Base-by-base conservation (phyloP, 768 basidiomycete species). In the Pluteus cervinus region DNA sequence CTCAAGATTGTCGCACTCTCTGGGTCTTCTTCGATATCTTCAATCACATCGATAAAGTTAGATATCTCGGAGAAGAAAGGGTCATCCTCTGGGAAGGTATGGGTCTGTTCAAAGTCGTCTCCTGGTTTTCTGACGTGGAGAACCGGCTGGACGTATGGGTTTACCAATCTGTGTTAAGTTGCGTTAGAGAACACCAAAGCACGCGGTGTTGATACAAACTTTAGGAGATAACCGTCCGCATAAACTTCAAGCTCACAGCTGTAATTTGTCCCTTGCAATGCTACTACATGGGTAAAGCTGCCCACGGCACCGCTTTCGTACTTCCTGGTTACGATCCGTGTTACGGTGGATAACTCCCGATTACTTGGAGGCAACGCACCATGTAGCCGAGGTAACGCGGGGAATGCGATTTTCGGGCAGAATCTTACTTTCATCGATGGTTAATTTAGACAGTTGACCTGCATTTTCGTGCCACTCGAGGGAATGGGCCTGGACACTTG, bases 281-380 rank as follows among this genome's bases (percentile, higher is more conserved):
- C 86, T 39, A 86, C 86, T 29, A 88, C 71, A 52, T 99, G 94
- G 3, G 78, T 87, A 60, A 99, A 84, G 41, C 77, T 84, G 16
- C 96, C 94, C 22, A 97, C 86, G 24, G 92, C 94, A 9, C 94
- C 94, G 40, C 76, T 89, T 44, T 86, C 82, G 56, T 98, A 99
- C 69, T 99, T 99, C 86, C 84, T 85, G 50, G 26, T 48, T 24
- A 24, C n/a, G n/a, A n/a, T 18, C 7, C 9, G 24, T 21, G 18
- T 29, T 14, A 29, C 23, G 9, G 24, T 21, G 39, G 40, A 31
- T 30, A 46, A 34, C 36, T 37, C 38, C 22, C 33, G 47, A 41
- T 38, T 36, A 48, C 62, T 31, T 55, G n/a, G n/a, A n/a, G n/a
- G n/a, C n/a, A n/a, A n/a, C n/a, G n/a, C n/a, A 84, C 93, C 94